phyloP scores from a whole-genome alignment of 2,329 filamentous ascomycete species.

The Talaromyces sp. region DNA sequence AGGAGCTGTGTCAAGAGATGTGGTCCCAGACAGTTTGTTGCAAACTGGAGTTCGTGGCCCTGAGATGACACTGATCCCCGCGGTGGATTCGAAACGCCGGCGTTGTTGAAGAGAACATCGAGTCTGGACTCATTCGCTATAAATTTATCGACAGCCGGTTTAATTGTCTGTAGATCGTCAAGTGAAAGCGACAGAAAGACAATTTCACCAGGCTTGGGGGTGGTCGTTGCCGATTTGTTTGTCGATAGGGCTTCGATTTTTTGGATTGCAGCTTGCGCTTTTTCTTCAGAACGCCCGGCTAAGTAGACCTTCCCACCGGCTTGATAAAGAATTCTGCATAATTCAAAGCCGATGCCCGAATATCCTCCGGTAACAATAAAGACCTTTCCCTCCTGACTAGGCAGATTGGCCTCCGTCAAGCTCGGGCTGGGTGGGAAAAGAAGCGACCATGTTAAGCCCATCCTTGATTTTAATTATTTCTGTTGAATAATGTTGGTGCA shows the following conservation, averaged over 20 bases:
- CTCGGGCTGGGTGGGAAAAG: slow-evolving; percentile 16
- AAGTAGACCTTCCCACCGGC: slow-evolving; percentile 52
- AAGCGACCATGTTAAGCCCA: slow-evolving; percentile 16
- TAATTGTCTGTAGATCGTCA: slow-evolving; percentile 37
- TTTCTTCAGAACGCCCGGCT: slow-evolving; percentile 44
- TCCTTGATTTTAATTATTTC: neutral
- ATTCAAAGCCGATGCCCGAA: slow-evolving; percentile 35
- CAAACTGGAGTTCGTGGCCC: slow-evolving; percentile 28
- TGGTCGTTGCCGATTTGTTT: slow-evolving; percentile 1
- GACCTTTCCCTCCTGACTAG: slow-evolving; percentile 27
- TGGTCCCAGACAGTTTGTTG: slow-evolving; percentile 33
- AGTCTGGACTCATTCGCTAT: slow-evolving; percentile 32
- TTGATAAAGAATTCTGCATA: slow-evolving; percentile 49
- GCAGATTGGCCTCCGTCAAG: slow-evolving; percentile 17
- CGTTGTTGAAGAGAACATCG: slow-evolving; percentile 42
- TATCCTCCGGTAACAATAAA: slow-evolving; percentile 46
- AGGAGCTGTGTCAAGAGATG: slow-evolving; percentile 33
- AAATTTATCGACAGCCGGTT: slow-evolving; percentile 32
- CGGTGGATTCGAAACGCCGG: slow-evolving; percentile 29
- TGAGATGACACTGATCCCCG: slow-evolving; percentile 18
- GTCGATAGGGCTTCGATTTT: slow-evolving; percentile 30
- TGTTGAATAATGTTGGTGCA: neutral
- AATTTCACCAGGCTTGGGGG: neutral
- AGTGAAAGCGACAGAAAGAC: slow-evolving; percentile 19
- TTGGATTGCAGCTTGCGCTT: slow-evolving; percentile 41